These are phyloP conservation scores for Phytophthora fragariaefolia DNA, from an alignment of 352 stramenopile genomes.

Conservation along the genomic window DNA sequence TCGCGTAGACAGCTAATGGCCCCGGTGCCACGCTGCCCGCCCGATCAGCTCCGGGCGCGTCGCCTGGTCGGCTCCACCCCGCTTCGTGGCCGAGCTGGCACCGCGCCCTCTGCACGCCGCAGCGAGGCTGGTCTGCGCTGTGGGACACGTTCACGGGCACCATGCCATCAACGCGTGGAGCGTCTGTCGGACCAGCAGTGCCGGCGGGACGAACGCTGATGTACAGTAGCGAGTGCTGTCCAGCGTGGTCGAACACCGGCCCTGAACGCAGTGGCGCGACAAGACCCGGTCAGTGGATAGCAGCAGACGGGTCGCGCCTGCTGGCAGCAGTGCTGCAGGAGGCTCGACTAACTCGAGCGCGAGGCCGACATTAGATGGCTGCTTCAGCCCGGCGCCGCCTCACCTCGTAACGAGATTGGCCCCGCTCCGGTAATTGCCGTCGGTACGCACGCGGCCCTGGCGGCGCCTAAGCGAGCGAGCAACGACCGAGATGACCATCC, in stretches of 20 bases:
- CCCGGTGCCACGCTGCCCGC: no score
- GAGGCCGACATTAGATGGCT: constrained; percentile 10
- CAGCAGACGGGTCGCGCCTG: constrained; percentile 10
- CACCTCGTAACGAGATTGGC: not conserved
- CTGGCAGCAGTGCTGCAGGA: no score
- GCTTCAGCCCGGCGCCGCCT: constrained; percentile 5
- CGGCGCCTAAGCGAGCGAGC: constrained; percentile 1
- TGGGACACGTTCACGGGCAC: not conserved
- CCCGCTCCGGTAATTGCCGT: not conserved
- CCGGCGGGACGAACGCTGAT: not conserved
- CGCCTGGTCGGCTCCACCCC: no score
- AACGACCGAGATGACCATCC: not conserved
- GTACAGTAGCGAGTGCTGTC: not conserved
- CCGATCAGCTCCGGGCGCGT: no score
- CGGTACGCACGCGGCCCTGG: no score
- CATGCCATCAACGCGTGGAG: not conserved
- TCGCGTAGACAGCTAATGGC: no score
- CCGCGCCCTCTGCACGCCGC: no score
- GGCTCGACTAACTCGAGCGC: constrained; percentile 1
- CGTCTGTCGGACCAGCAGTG: no score
- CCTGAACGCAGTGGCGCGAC: not conserved
- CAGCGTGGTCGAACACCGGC: not conserved
- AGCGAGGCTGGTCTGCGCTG: not conserved
- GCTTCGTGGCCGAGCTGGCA: no score
- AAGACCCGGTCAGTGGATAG: not conserved